A percentile compares a stretch with the other conserved stretches of the same genome.
Evolutionary conservation across 116 monocot genomes (phyloP).

Genomic region (Iris pallida): DNA sequence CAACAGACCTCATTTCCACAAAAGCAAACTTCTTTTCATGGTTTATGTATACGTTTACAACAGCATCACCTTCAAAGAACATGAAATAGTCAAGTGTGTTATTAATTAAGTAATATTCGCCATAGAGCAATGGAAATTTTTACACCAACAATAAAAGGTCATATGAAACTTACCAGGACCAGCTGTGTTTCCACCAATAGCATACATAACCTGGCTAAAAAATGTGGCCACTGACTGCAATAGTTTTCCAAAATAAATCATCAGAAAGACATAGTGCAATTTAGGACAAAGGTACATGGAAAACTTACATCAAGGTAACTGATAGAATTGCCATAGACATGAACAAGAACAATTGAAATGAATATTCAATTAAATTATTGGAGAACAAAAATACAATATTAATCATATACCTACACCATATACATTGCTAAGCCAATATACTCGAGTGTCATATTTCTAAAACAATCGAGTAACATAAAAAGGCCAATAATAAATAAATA

Average conservation of each 20-base stretch:
- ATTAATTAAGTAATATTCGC: not conserved
- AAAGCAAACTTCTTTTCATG: conserved; percentile 86
- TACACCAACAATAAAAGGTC: too few relatives aligned
- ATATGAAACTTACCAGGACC: conserved; percentile 38
- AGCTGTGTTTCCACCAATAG: conserved; percentile 58
- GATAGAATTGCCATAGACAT: too few relatives aligned
- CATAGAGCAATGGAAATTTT: too few relatives aligned
- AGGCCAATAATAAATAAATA: too few relatives aligned
- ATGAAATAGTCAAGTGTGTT: not conserved
- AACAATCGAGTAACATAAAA: too few relatives aligned
- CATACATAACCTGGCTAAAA: conserved; percentile 65
- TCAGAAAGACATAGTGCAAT: not conserved
- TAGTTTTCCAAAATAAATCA: not conserved
- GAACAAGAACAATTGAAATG: too few relatives aligned
- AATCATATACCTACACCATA: too few relatives aligned
- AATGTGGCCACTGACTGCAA: conserved; percentile 61
- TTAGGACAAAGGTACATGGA: not conserved
- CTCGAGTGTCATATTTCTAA: too few relatives aligned
- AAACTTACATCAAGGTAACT: not conserved
- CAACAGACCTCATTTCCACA: conserved; percentile 74
- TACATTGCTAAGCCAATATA: too few relatives aligned
- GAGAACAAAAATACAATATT: too few relatives aligned
- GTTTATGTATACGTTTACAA: conserved; percentile 75
- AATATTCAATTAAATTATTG: too few relatives aligned
- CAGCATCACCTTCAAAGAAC: conserved; percentile 51